Conservation (phyloP, 2,329 filamentous ascomycete genomes). For the Juglanconis sp. region DNA sequence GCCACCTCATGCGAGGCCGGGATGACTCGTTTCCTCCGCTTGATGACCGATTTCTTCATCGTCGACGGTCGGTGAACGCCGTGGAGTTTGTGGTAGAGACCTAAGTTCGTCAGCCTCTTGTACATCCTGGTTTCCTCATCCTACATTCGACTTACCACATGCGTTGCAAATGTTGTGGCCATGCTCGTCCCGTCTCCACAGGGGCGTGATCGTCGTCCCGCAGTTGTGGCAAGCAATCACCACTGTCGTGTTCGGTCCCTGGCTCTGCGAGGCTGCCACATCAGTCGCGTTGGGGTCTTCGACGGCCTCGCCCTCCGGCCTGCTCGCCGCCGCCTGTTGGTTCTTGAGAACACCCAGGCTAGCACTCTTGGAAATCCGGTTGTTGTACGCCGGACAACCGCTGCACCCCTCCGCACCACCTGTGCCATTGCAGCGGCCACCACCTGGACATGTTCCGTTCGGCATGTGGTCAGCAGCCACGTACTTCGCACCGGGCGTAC, state of each 20-base stretch:
- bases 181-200: conserved; percentile 91
- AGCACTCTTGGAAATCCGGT: conserved; percentile 84
- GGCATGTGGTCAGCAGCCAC: conserved; percentile 72
- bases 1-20: conserved; percentile 60
- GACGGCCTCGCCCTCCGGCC: conserved; percentile 21
- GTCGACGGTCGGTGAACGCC: conserved; percentile 87
- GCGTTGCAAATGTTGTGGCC: conserved; percentile 98
- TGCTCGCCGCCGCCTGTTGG: conserved; percentile 24
- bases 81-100: conserved; percentile 94
- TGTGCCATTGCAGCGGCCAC: conserved; percentile 92
- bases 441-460: conserved; percentile 89
- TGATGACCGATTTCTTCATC: conserved; percentile 99
- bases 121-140: not conserved
- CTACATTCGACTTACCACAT: conserved; percentile 67
- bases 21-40: conserved; percentile 90
- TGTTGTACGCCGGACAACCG: conserved; percentile 96
- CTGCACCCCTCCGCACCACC: conserved; percentile 93
- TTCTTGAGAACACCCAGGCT: conserved; percentile 61
- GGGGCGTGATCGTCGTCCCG: conserved; percentile 89
- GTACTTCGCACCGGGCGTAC: conserved; percentile 60
- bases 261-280: conserved; percentile 43
- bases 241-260: conserved; percentile 51
- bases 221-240: conserved; percentile 97
- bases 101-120: conserved; percentile 42
- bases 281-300: conserved; percentile 46